A percentile compares a stretch with the other conserved stretches of the same genome.
phyloP scores from a whole-genome alignment of 768 basidiomycete genomes.

The Pisolithus tinctorius region DNA sequence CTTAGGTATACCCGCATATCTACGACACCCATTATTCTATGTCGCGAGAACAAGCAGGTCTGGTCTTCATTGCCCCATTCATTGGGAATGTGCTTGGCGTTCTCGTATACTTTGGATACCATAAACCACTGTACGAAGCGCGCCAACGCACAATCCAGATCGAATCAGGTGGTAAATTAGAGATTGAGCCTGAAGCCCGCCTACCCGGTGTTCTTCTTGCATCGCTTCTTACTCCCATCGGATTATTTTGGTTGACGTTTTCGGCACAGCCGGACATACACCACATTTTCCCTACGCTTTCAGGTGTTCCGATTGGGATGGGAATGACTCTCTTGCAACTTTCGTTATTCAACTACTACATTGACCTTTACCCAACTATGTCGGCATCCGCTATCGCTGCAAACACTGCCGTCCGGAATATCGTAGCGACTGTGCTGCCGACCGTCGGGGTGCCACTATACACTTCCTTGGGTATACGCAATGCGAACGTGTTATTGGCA shows the following conservation, averaged over 20 bases:
- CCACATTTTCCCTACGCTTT: constrained; percentile 14
- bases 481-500: neutral
- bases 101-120: no score
- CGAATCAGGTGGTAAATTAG: no score
- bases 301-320: constrained; percentile 21
- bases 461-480: no score
- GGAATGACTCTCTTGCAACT: constrained; percentile 20
- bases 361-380: constrained; percentile 19
- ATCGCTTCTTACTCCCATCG: constrained; percentile 14
- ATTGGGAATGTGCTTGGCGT: neutral
- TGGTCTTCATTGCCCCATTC: neutral
- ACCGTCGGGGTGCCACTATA: constrained; percentile 2
- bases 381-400: constrained; percentile 21
- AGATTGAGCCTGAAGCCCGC: constrained; percentile 8
- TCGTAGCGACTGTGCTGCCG: constrained; percentile 13
- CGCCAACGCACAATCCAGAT: no score
- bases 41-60: constrained; percentile 15
- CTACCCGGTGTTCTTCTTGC: constrained; percentile 16
- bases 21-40: constrained; percentile 16
- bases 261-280: constrained; percentile 15
- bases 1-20: constrained; percentile 14
- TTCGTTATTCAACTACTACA: neutral
- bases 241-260: constrained; percentile 22
- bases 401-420: constrained; percentile 15
- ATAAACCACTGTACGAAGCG: no score